These are phyloP conservation scores for Hanseniaspora vineae DNA, from an alignment of 805 yeast species.

Conservation along the genomic window DNA sequence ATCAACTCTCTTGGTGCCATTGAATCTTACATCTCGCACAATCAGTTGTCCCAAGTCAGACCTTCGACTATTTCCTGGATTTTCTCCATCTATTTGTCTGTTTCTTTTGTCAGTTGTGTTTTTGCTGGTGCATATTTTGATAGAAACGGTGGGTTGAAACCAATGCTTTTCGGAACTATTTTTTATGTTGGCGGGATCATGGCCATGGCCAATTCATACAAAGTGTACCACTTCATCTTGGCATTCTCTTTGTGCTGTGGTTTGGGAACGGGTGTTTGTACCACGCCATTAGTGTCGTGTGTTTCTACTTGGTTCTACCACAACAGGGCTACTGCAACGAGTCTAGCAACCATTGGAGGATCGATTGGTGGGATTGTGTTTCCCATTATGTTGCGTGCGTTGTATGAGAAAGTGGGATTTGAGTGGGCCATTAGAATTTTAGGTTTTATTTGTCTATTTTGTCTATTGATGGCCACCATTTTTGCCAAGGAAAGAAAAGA, in stretches of 20 bases:
- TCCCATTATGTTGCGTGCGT: slow-evolving; percentile 38
- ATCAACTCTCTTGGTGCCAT: slow-evolving; percentile 54
- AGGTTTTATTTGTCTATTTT: slow-evolving; percentile 33
- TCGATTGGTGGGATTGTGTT: slow-evolving; percentile 44
- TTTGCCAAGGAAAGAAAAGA: slow-evolving; percentile 30
- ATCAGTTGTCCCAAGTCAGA: slow-evolving; percentile 39
- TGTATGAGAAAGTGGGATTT: slow-evolving; percentile 40
- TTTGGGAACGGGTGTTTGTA: slow-evolving; percentile 44
- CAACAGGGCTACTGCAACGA: slow-evolving; percentile 45
- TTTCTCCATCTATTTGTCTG: slow-evolving; percentile 45
- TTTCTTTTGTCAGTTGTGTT: slow-evolving; percentile 40
- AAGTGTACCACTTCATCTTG: slow-evolving; percentile 48
- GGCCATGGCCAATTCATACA: slow-evolving; percentile 41
- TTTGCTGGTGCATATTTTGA: slow-evolving; percentile 53
- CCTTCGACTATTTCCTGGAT: slow-evolving; percentile 52
- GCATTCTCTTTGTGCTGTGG: slow-evolving; percentile 47
- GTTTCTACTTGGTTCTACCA: slow-evolving; percentile 53
- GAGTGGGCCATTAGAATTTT: slow-evolving; percentile 47
- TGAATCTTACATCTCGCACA: slow-evolving; percentile 41
- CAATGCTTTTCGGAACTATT: slow-evolving; percentile 32
- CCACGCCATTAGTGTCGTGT: slow-evolving; percentile 49
- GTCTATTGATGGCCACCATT: slow-evolving; percentile 24
- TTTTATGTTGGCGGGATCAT: slow-evolving; percentile 40
- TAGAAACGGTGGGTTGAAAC: slow-evolving; percentile 37
- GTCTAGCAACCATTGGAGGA: slow-evolving; percentile 41